Base-by-base conservation (phyloP, 805 yeast genomes). In the Wickerhamomyces kurtzmanii region DNA sequence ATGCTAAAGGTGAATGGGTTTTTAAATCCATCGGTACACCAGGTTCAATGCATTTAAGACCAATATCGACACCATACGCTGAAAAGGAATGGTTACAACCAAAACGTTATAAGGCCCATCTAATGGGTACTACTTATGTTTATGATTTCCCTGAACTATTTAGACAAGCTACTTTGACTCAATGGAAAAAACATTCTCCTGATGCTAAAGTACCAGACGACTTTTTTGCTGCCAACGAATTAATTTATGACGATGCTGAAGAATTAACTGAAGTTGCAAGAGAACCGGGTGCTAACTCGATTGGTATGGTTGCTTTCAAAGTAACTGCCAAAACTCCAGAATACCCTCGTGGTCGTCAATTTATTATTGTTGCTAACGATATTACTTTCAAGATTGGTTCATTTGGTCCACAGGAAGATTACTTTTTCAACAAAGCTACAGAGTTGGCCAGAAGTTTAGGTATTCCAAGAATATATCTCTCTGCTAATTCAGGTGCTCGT, bases 401-500 rank as follows among this genome's bases (percentile, higher is more conserved):
- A 1, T 91, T 91, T 48, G 98, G 98, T 47, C 98, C 98, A 15
- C 78, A 71, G 45, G 99, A 91, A 62, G 98, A 91, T 60, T 67
- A 64, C 31, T 91, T 78, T 65, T 91, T 91, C 70, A 73, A 83
- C 65, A 76, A 79, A 52, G 94, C 87, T 39, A 91, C 98, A 20
- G 93, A 86, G 49, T 70, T 77, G 42, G 96, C 97, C 19, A 74
- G 95, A 62, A 66, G 72, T 50, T 68, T 77, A 40, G 98, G 98
- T 35, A 76, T 91, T 43, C 99, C 99, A 50, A 71, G 99, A 62
- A 72, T 91, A 32, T 91, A 91, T 60, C 66, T 91, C 43, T 84
- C 96, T 44, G 99, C 98, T 17, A 91, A 91, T 71, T 87, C 97
- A 35, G 99, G 99, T 68, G 99, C 99, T 26, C 77, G 99, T 66